Evolutionary conservation across 2,329 filamentous ascomycete species (phyloP).

Genomic region (Botrytis hyacinthi): DNA sequence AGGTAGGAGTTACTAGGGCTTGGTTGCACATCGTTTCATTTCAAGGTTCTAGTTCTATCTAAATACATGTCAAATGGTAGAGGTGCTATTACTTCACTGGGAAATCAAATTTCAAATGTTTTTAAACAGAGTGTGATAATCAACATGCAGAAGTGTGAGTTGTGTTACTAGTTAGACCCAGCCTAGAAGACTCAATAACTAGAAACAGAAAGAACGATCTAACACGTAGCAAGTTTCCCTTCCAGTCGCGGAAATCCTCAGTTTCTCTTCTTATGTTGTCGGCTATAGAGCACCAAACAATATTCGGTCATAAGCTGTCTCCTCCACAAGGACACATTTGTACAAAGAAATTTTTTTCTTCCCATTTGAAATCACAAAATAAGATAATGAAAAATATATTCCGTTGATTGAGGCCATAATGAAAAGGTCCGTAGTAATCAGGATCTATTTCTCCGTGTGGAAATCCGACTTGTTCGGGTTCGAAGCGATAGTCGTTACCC

Average conservation of each 20-base stretch:
- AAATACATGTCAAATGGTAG: neutral
- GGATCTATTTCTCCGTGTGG: neutral
- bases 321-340: neutral
- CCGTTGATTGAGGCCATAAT: neutral
- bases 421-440: neutral
- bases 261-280: neutral
- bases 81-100: neutral
- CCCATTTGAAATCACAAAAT: no score
- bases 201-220: neutral
- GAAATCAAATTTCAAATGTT: no score
- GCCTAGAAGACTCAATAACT: neutral
- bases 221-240: neutral
- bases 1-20: neutral
- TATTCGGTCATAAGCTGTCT: no score
- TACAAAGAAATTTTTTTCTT: no score
- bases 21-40: neutral
- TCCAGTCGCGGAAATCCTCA: neutral
- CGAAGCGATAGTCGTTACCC: neutral
- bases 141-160: neutral
- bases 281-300: neutral
- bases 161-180: neutral
- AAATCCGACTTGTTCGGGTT: neutral
- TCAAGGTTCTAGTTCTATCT: neutral
- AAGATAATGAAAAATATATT: neutral
- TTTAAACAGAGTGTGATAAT: no score